Evolutionary conservation across 805 yeast genomes (phyloP), one percentile per base, ranked within the genome.

Genomic region (Pichia sporocuriosa): DNA sequence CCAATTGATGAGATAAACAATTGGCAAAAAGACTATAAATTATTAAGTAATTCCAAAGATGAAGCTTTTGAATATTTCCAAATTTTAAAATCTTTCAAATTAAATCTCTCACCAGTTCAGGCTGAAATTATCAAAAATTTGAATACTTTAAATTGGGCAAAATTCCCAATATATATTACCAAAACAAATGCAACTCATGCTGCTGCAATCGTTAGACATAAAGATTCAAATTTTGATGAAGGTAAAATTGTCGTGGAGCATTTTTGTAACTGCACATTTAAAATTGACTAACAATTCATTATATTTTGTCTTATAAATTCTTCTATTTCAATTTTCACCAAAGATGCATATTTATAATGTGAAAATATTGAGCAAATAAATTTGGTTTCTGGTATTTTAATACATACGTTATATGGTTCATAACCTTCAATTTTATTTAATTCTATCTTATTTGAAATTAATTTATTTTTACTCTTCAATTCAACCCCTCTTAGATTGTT

Each of bases 151-250:
- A 53, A 63, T 2, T 87, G 95, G 95, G 58, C 65, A 32, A 86
- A 84, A 56, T 81, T 61, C 50, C 89, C 93, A 0, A 70, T 86
- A 22, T 71, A 80, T 45, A 81, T 86, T 44, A 70, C 80, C 29
- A 65, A 72, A 24, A 79, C 90, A 6, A 69, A 69, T 37, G 73
- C 79, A 33, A 74, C 94, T 1, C 96, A 86, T 55, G 86, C 94
- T 1, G 94, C 93, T 2, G 80, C 86, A 2, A 83, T 86, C 44
- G 84, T 80, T 32, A 70, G 95, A 37, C 75, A 71, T 47, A 63
- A 64, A 20, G 73, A 72, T 24, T 68, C 69, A 10, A 69, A 70
- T 10, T 79, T 81, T 47, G 74, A 61, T 26, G 94, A 86, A 58
- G 96, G 96, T 1, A 73, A 77, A 52, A 56, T 67, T 3, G 85